These are phyloP conservation scores for Nelumbo lutea DNA, from an alignment of 164 flowering plant genomes.

Conservation along the genomic window DNA sequence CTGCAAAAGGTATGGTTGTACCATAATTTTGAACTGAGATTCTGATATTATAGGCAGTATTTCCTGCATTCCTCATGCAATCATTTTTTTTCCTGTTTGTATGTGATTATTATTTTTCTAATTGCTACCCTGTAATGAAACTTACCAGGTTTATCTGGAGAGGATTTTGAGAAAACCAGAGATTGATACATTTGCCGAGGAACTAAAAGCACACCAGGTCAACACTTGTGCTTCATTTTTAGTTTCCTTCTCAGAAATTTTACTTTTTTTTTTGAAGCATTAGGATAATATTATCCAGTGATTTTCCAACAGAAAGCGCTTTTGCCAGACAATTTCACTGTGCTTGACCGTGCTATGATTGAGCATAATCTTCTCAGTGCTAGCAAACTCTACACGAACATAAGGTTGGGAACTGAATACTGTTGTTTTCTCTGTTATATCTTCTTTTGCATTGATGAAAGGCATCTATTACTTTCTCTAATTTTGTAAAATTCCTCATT, in stretches of 20 bases:
- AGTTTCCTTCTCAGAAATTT: not conserved
- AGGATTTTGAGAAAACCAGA: constrained; percentile 97
- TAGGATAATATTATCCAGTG: constrained; percentile 1
- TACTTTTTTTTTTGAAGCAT: constrained; percentile 1
- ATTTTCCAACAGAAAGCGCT: constrained; percentile 69
- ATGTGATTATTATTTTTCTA: not conserved
- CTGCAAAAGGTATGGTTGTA: constrained; percentile 70
- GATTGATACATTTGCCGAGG: constrained; percentile 98
- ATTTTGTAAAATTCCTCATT: not conserved
- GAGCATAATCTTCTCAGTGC: constrained; percentile 99
- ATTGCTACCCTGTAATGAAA: constrained; percentile 1
- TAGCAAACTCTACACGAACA: constrained; percentile 95
- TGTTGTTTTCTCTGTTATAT: not conserved
- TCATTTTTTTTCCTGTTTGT: not conserved
- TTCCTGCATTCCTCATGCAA: not conserved
- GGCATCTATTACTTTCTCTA: not conserved
- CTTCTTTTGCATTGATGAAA: not conserved
- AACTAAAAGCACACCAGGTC: constrained; percentile 92
- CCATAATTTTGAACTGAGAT: not conserved
- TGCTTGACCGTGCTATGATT: constrained; percentile 98
- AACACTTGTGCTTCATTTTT: not conserved
- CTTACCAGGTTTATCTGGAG: constrained; percentile 82
- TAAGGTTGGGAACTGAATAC: constrained; percentile 46
- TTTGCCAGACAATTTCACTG: constrained; percentile 93
- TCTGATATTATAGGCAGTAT: not conserved